Evolutionary conservation across 2,329 filamentous ascomycete genomes (phyloP), one percentile per base, ranked within the genome.

Genomic region (Sarocladium oryzae): DNA sequence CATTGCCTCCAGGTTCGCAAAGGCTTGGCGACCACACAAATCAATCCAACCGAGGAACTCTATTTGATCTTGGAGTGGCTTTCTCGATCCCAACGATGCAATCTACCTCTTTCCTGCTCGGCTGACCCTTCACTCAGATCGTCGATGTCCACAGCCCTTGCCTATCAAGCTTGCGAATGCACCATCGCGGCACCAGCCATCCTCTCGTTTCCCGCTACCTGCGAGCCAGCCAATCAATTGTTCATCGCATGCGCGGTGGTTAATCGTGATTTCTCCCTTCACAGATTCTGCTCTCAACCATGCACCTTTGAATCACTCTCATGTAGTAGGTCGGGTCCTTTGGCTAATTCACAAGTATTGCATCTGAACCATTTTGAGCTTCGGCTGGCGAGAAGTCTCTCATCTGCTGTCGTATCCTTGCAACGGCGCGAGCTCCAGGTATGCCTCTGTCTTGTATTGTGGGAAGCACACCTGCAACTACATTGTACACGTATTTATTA

Each of bases 161-260:
- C 21, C 33, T 9, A 40, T 40, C 37, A 40, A 28, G 28, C 43
- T 23, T 26, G 26, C 33, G 26, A 21, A 48, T 21, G 28, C 24
- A 33, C 43, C 43, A 30, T 16, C 43, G 16, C 43, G 26, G 28
- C 16, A n/a, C 43, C 43, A 48, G 18, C 20, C 32, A 50, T 32
- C 48, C 48, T 40, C 32, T 23, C 49, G 18, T 40, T 38, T 36
- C 18, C 36, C 18, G 11, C 16, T 35, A 20, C 50, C 41, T n/a
- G n/a, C n/a, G n/a, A 43, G 24, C 26, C 20, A 35, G 9, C 37
- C 37, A 33, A 26, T 38, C 4, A 16, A 16, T 20, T 41, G 26
- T 36, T 37, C 35, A 43, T 41, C 50, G 40, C 40, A 16, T 41
- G 20, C 37, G 18, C 30, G 10, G 26, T n/a, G 18, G 21, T 23